Evolutionary conservation across 306 rosid genomes (phyloP), one percentile per base, ranked within the genome.

Genomic region (Vigna trinervia): DNA sequence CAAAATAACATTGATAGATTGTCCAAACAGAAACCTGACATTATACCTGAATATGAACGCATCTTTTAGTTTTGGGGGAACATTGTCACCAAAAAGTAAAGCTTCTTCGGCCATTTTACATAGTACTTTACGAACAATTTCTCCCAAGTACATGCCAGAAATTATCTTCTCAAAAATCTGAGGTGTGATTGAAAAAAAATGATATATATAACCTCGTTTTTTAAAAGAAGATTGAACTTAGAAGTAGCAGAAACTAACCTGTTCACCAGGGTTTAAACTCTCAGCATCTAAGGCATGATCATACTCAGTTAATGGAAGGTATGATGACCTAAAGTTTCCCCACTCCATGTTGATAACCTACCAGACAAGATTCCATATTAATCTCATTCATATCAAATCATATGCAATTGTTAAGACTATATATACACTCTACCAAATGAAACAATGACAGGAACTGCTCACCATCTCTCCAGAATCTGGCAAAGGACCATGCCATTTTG

Each of bases 341-440:
- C 98, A 93, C 81, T 93, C 98, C 98, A 93, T 91, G 87, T 93
- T 93, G 77, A 93, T 91, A 67, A 86, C 98, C 98, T 93, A 54
- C 46, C 32, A 23, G 20, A 15, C 38, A 84, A 56, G 69, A 22
- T 66, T 30, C 58, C 67, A 56, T n/a, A 76, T 72, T 65, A 62
- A 36, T 84, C 26, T 51, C 9, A 2, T 60, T 78, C 46, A 69
- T 62, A 70, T 63, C 54, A 80, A 63, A 70, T 36, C 63, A 61
- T 22, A 22, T 53, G 43, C 63, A 79, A n/a, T 47, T 75, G 41
- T 46, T 69, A 57, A 64, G 59, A 69, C 57, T 69, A 39, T 38
- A 54, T 69, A 48, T 28, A 54, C 50, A 69, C 58, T 69, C 78
- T 32, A 63, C 61, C 64, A 51, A 70, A 53, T 51, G 64, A 52